phyloP scores from a whole-genome alignment of 2,329 filamentous ascomycete genomes.

The Hirsutella rhossiliensis region DNA sequence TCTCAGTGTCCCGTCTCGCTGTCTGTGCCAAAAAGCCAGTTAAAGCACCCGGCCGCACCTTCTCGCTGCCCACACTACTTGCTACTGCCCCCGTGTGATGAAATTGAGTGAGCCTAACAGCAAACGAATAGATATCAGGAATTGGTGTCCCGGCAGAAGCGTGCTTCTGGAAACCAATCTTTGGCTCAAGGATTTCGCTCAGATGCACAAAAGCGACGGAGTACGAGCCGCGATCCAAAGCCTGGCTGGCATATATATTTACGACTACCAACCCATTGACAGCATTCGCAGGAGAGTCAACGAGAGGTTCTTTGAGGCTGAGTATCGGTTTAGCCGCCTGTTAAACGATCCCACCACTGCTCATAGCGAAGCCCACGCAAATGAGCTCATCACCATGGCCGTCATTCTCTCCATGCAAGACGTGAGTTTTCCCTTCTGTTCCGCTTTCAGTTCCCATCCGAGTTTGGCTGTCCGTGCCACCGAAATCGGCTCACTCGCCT shows the following conservation, averaged over 20 bases:
- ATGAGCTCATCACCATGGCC: conserved; percentile 23
- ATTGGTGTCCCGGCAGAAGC: conserved; percentile 28
- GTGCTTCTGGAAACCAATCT: conserved; percentile 24
- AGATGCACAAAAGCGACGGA: conserved; percentile 22
- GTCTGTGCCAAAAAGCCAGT: no score
- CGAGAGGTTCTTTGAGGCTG: conserved; percentile 17
- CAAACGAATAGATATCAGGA: conserved; percentile 18
- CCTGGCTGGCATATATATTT: conserved; percentile 27
- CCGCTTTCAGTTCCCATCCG: no score
- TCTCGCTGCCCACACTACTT: neutral
- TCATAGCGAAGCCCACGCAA: conserved; percentile 10
- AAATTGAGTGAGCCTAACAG: neutral
- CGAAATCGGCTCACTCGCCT: neutral
- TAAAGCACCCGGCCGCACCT: no score
- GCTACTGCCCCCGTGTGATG: neutral
- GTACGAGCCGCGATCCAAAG: conserved; percentile 26
- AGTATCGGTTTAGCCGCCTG: conserved; percentile 16
- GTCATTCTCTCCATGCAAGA: conserved; percentile 27
- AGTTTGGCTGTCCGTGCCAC: neutral
- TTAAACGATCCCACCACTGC: conserved; percentile 13
- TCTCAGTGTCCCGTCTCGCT: no score
- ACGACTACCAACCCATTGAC: conserved; percentile 24
- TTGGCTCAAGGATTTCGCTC: conserved; percentile 26
- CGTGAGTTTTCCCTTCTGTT: conserved; percentile 12
- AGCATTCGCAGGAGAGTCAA: conserved; percentile 20